Evolutionary conservation across 805 yeast genomes (phyloP).

Genomic region (Suhomyces tanzawaensis): DNA sequence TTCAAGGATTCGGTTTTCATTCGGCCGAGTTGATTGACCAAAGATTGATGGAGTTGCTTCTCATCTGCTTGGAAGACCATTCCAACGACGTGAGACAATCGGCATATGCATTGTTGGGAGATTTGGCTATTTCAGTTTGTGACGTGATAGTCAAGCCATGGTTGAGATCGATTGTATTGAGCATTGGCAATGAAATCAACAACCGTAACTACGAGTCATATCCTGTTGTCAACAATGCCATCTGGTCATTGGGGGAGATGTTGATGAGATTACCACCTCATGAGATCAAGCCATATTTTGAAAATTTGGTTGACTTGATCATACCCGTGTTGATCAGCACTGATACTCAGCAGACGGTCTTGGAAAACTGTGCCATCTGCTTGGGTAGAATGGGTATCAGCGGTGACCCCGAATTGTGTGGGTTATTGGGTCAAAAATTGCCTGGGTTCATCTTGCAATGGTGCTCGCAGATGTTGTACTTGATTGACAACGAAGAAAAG

Average conservation of each 20-base stretch:
- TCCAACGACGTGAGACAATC: constrained; percentile 90
- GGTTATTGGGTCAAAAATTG: constrained; percentile 54
- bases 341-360: constrained; percentile 58
- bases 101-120: constrained; percentile 88
- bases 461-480: constrained; percentile 64
- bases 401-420: constrained; percentile 44
- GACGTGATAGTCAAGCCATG: constrained; percentile 46
- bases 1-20: constrained; percentile 78
- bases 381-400: constrained; percentile 79
- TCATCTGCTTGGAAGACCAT: constrained; percentile 71
- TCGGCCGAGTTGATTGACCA: constrained; percentile 53
- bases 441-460: constrained; percentile 60
- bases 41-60: constrained; percentile 57
- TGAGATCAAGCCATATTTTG: constrained; percentile 50
- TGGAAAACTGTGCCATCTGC: constrained; percentile 87
- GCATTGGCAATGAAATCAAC: constrained; percentile 67
- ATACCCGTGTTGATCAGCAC: constrained; percentile 57
- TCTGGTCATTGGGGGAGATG: constrained; percentile 92
- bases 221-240: constrained; percentile 82
- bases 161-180: constrained; percentile 54
- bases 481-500: constrained; percentile 83
- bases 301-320: constrained; percentile 52
- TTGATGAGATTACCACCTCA: constrained; percentile 53
- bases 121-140: constrained; percentile 64
- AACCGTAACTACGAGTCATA: constrained; percentile 47